Evolutionary conservation across 208 protist species (phyloP).

Genomic region (Acanthamoeba lenticulata): DNA sequence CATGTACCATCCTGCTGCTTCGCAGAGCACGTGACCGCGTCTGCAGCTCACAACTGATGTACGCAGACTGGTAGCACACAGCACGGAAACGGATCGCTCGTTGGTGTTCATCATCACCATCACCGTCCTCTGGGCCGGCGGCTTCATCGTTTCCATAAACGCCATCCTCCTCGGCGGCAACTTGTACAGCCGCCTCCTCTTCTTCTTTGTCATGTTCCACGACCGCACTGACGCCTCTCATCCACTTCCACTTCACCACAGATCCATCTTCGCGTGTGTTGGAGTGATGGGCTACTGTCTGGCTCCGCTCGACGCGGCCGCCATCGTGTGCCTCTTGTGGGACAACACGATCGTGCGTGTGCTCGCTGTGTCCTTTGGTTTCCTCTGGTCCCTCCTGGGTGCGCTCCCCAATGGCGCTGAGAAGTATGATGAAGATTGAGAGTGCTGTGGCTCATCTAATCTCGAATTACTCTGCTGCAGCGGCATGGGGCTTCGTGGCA

Average conservation of each 20-base stretch:
- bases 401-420: too few relatives aligned
- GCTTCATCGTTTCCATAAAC: constrained; percentile 76
- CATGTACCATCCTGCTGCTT: too few relatives aligned
- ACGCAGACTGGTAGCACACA: not conserved
- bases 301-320: constrained; percentile 68
- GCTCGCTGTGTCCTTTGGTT: not conserved
- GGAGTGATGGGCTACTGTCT: constrained; percentile 83
- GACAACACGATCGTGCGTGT: constrained; percentile 42
- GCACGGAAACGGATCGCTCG: not conserved
- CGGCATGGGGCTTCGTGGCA: constrained; percentile 75
- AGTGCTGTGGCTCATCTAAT: not conserved
- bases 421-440: too few relatives aligned
- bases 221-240: not conserved
- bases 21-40: too few relatives aligned
- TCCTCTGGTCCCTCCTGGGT: constrained; percentile 66
- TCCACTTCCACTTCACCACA: not conserved
- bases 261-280: constrained; percentile 78
- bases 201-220: too few relatives aligned
- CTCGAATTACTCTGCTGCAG: not conserved
- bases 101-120: constrained; percentile 75
- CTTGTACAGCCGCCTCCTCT: constrained; percentile 6
- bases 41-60: too few relatives aligned
- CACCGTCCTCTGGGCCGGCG: constrained; percentile 75
- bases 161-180: constrained; percentile 78
- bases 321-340: constrained; percentile 67